Evolutionary conservation across 768 basidiomycete genomes (phyloP).

Genomic region (Trametes cubensis): DNA sequence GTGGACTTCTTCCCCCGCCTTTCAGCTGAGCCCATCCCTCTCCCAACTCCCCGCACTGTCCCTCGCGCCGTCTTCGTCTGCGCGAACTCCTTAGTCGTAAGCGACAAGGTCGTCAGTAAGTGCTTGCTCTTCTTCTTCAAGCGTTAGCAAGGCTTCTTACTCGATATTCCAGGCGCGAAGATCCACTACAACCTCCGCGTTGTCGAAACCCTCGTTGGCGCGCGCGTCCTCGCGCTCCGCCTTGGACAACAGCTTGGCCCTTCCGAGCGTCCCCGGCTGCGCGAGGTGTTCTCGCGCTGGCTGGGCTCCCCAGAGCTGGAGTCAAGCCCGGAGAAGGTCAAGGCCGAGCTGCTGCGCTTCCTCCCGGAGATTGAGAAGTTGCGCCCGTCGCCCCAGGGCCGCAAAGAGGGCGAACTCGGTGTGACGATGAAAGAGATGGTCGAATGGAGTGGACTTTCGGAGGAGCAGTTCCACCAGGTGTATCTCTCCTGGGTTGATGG

Average conservation of each 20-base stretch:
- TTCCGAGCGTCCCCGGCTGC: slow-evolving; percentile 60
- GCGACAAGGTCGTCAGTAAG: slow-evolving; percentile 64
- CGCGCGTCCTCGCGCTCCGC: slow-evolving; percentile 66
- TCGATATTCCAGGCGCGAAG: slow-evolving; percentile 56
- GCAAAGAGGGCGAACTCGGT: slow-evolving; percentile 46
- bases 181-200: slow-evolving; percentile 87
- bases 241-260: slow-evolving; percentile 49
- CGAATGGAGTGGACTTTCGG: slow-evolving; percentile 57
- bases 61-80: slow-evolving; percentile 64
- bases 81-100: slow-evolving; percentile 82
- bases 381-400: slow-evolving; percentile 42
- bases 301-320: slow-evolving; percentile 37
- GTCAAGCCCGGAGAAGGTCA: slow-evolving; percentile 49
- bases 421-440: slow-evolving; percentile 79
- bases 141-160: neutral
- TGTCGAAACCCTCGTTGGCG: slow-evolving; percentile 85
- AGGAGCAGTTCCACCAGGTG: slow-evolving; percentile 59
- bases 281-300: slow-evolving; percentile 66
- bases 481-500: slow-evolving; percentile 83
- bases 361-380: slow-evolving; percentile 53
- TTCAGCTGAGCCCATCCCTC: slow-evolving; percentile 62
- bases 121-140: neutral
- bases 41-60: slow-evolving; percentile 47
- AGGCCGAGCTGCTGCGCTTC: slow-evolving; percentile 50
- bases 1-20: slow-evolving; percentile 82